Evolutionary conservation across 1,284 basidiomycete species (phyloP), one percentile per base, ranked within the genome.

Genomic region (Albatrellus sp.): DNA sequence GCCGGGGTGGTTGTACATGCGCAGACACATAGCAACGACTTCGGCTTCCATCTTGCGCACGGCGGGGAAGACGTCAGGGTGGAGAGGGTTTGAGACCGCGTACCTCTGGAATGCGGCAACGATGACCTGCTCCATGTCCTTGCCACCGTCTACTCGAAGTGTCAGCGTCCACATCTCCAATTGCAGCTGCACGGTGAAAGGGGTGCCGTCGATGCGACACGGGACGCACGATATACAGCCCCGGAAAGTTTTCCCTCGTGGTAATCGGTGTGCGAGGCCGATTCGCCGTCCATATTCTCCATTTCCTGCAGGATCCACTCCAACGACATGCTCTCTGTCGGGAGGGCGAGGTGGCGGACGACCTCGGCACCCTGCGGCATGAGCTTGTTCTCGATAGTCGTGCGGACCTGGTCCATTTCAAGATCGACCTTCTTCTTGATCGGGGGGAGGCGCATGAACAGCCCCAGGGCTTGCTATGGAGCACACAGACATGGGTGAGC

Each of bases 21-120:
- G 73, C 39, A 98, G 70, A 51, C 86, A 88, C 87, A 97, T 97
- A n/a, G 86, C 70, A 37, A 98, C 90, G 38, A 98, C 77, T 60
- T 98, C 93, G 7, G 92, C 86, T 59, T 98, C 94, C 94, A 98
- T 98, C 66, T 96, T 93, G 42, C 94, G 75, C 5, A 98, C 69
- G 0, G 88, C 85, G 0, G 94, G 93, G 67, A 98, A 98, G 31
- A 96, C 83, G 50, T 96, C 92, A 0, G 94, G 92, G 57, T 98
- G 94, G 2, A 98, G 70, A 1, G 94, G 93, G 56, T 98, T 98
- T 24, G 88, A 83, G 45, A 87, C 73, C 39, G 75, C 77, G 51
- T 88, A 89, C 14, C 74, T 72, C 50, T 75, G 67, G 53, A 82
- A 83, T 0, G 83, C 83, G 5, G 77, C 66, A 11, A 82, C 73